phyloP scores from a whole-genome alignment of 257 asterid genomes.

The Parsonsia alboflavescens region DNA sequence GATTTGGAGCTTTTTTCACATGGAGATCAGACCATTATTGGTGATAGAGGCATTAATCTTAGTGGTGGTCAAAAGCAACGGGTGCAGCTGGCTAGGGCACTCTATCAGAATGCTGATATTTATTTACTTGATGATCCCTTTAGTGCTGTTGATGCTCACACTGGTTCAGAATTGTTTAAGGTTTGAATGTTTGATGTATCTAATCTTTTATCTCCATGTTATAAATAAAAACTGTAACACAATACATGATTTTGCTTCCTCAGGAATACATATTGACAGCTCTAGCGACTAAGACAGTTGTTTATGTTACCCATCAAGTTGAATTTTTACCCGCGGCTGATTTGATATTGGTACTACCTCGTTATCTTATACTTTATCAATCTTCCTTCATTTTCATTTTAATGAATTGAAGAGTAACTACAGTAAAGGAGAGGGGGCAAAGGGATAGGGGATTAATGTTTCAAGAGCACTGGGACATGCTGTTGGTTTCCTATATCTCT shows the following conservation, averaged over 20 bases:
- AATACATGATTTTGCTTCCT: conserved; percentile 27
- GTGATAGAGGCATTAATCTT: conserved; percentile 96
- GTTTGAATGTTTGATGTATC: conserved; percentile 24
- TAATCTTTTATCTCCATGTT: conserved; percentile 5
- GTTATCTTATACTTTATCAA: neutral
- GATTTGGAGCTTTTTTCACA: conserved; percentile 91
- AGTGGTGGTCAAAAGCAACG: conserved; percentile 99
- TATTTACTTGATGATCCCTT: conserved; percentile 97
- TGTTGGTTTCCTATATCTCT: conserved; percentile 2
- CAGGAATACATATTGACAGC: conserved; percentile 96
- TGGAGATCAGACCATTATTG: conserved; percentile 96
- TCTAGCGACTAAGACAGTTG: conserved; percentile 69
- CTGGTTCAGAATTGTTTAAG: conserved; percentile 92
- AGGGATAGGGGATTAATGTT: neutral
- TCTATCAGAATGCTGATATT: conserved; percentile 93
- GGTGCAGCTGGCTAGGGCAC: conserved; percentile 95
- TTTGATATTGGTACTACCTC: conserved; percentile 73
- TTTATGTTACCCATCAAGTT: conserved; percentile 96
- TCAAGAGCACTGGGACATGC: neutral
- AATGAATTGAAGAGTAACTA: neutral
- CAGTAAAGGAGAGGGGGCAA: neutral
- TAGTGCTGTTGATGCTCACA: conserved; percentile 99
- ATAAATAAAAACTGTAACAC: conserved; percentile 20
- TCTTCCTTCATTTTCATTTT: neutral
- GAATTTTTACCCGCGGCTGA: conserved; percentile 95